Conservation (phyloP, 257 asterid genomes). For the Capsicum chinense region DNA sequence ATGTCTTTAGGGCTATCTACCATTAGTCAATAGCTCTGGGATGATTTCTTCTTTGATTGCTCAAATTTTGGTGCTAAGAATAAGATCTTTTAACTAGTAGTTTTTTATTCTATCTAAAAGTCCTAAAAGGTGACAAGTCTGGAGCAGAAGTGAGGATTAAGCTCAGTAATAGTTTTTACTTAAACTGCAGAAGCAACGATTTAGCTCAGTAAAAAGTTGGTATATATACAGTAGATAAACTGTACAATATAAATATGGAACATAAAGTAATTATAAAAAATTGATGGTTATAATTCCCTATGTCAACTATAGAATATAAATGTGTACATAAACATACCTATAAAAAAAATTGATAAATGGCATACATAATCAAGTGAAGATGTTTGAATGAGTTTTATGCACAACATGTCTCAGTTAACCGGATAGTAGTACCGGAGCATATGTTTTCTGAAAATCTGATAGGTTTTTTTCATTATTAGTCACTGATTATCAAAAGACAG, state of each 20-base stretch:
- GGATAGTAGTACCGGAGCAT: neutral
- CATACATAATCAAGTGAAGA: constrained; percentile 6
- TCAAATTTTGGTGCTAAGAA: neutral
- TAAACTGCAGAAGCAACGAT: neutral
- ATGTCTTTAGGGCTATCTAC: neutral
- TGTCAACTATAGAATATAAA: neutral
- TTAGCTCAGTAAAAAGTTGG: neutral
- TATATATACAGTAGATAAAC: neutral
- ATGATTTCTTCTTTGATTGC: neutral
- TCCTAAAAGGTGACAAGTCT: neutral
- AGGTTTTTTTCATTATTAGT: neutral
- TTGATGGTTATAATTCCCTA: neutral
- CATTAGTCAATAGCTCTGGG: neutral
- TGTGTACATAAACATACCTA: neutral
- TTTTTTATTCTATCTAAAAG: neutral
- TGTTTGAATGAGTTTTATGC: neutral
- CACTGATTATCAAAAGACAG: neutral
- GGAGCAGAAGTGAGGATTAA: too few species aligned
- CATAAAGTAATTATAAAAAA: neutral
- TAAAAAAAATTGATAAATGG: neutral
- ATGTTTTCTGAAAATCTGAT: neutral
- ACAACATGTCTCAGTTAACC: neutral
- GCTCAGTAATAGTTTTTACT: neutral
- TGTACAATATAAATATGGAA: neutral
- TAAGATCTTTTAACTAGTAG: neutral